Evolutionary conservation across 192 early-diverging fungal genomes (phyloP).

Genomic region (Linnemannia exigua): DNA sequence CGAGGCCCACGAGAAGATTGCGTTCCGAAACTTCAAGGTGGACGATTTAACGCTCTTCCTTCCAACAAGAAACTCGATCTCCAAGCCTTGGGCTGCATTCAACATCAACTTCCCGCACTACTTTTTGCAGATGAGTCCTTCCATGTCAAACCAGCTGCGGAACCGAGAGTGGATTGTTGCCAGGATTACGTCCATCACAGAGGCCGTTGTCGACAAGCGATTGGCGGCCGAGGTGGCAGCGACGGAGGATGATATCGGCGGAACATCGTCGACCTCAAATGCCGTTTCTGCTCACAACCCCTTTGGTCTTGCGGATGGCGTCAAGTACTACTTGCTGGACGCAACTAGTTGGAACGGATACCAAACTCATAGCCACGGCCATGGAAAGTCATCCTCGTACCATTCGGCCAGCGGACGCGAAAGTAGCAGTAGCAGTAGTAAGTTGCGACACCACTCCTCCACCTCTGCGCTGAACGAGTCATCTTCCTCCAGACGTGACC

Average conservation of each 20-base stretch:
- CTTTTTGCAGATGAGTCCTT: conserved; percentile 61
- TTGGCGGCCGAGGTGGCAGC: conserved; percentile 11
- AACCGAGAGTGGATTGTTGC: conserved; percentile 67
- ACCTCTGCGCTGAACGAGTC: conserved; percentile 38
- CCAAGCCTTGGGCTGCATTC: conserved; percentile 72
- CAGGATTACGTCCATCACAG: conserved; percentile 63
- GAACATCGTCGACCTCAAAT: conserved; percentile 12
- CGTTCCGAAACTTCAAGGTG: conserved; percentile 71
- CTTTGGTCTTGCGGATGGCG: conserved; percentile 64
- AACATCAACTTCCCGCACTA: conserved; percentile 70
- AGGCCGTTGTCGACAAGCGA: conserved; percentile 59
- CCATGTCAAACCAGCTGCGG: conserved; percentile 49
- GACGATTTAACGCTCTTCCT: conserved; percentile 69
- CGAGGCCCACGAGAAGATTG: conserved; percentile 67
- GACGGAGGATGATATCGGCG: conserved; percentile 15
- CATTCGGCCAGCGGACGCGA: conserved; percentile 43
- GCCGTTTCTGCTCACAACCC: conserved; percentile 53
- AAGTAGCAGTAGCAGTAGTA: conserved; percentile 34
- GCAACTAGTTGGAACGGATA: conserved; percentile 60
- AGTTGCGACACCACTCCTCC: conserved; percentile 47
- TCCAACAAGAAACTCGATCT: conserved; percentile 65
- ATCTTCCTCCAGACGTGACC: conserved; percentile 39
- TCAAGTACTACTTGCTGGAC: conserved; percentile 67
- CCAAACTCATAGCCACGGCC: conserved; percentile 33
- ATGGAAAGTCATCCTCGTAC: conserved; percentile 43